phyloP scores from a whole-genome alignment of 495 filamentous ascomycete species.

The Echria macrotheca region DNA sequence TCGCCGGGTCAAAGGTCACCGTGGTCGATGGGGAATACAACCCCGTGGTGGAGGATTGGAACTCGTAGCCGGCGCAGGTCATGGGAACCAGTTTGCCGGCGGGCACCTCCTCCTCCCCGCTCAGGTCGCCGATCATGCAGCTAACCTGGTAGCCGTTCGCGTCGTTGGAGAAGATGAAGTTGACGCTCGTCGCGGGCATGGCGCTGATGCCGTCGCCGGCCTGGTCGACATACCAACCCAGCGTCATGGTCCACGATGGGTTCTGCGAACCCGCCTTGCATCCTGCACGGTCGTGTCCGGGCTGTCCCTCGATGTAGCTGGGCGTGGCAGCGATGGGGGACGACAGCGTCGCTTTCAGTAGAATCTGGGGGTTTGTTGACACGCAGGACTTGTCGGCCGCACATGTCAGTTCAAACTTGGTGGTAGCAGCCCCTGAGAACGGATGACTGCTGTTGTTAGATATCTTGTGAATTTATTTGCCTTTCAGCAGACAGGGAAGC shows the following conservation, averaged over 20 bases:
- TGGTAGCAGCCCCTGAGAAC: too few species aligned
- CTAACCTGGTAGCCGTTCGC: slow-evolving; percentile 24
- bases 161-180: slow-evolving; percentile 18
- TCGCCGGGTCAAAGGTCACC: slow-evolving; percentile 17
- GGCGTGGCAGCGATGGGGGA: slow-evolving; percentile 20
- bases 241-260: slow-evolving; percentile 17
- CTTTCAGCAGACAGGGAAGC: too few species aligned
- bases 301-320: slow-evolving; percentile 13
- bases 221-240: slow-evolving; percentile 16
- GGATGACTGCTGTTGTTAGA: too few species aligned
- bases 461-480: too few species aligned
- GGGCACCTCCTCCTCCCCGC: too few species aligned
- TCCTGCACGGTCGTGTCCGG: slow-evolving; percentile 18
- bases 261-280: slow-evolving; percentile 15
- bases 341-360: slow-evolving; percentile 13
- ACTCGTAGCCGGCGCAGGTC: slow-evolving; percentile 18
- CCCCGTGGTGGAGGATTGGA: slow-evolving; percentile 7
- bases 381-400: too few species aligned
- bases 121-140: slow-evolving; percentile 15
- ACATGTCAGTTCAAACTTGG: too few species aligned
- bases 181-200: slow-evolving; percentile 11
- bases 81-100: slow-evolving; percentile 1
- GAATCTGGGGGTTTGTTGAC: slow-evolving; percentile 8
- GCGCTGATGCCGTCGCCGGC: slow-evolving; percentile 13
- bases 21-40: slow-evolving; percentile 16